These are phyloP conservation scores for Pseudocercospora eumusae DNA, from an alignment of 2,329 filamentous ascomycete species.

Conservation along the genomic window DNA sequence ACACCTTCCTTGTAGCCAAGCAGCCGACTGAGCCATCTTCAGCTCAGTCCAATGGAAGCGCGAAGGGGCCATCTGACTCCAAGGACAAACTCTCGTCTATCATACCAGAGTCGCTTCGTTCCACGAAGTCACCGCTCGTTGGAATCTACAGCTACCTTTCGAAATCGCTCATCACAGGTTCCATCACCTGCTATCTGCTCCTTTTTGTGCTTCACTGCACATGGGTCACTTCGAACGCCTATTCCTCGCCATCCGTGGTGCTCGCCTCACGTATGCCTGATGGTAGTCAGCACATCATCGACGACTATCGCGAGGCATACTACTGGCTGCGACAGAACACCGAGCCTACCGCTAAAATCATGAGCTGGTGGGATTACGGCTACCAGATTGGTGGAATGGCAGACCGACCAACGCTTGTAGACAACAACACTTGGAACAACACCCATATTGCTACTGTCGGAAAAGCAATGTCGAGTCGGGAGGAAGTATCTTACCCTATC, in stretches of 20 bases:
- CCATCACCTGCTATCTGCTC: conserved; percentile 76
- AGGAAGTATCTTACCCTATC: conserved; percentile 98
- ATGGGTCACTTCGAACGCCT: conserved; percentile 98
- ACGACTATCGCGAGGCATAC: conserved; percentile 98
- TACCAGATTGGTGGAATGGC: conserved; percentile 99
- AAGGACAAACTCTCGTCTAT: conserved; percentile 49
- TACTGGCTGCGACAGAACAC: conserved; percentile 99
- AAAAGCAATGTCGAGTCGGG: conserved; percentile 96
- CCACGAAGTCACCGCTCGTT: conserved; percentile 70
- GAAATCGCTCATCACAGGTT: conserved; percentile 73
- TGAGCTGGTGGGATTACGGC: conserved; percentile 99
- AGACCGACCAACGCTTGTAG: conserved; percentile 91
- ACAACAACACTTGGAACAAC: conserved; percentile 99
- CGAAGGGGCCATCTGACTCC: conserved; percentile 47
- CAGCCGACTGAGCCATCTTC: conserved; percentile 54
- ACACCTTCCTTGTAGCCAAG: conserved; percentile 73
- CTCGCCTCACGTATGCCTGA: conserved; percentile 89
- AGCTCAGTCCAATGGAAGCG: conserved; percentile 45
- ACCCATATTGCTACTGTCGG: conserved; percentile 98
- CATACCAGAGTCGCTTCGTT: conserved; percentile 62
- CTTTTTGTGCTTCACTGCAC: conserved; percentile 97
- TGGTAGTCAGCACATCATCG: conserved; percentile 96
- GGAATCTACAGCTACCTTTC: conserved; percentile 82
- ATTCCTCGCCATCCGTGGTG: conserved; percentile 96
- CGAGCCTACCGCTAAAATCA: conserved; percentile 89